These are phyloP conservation scores for Tetrapisispora namnaoensis DNA, from an alignment of 805 yeast species.

Conservation along the genomic window DNA sequence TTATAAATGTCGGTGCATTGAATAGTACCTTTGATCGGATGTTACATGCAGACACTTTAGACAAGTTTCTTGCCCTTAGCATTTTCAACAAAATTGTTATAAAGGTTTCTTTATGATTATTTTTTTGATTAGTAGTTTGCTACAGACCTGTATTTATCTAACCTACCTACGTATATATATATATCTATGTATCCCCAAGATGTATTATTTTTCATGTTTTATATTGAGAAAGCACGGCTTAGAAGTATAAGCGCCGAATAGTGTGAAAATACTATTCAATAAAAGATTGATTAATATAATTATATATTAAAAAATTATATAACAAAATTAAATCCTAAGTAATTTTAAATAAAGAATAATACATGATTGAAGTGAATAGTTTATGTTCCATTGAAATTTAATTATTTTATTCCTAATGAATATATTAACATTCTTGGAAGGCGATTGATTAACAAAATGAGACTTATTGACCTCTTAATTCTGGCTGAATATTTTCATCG, in stretches of 20 bases:
- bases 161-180: too few species aligned
- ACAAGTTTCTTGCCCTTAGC: neutral
- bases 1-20: neutral
- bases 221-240: too few species aligned
- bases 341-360: neutral
- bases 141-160: too few species aligned
- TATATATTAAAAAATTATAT: neutral
- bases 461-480: slow-evolving; percentile 25
- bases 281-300: neutral
- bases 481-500: slow-evolving; percentile 31
- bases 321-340: neutral
- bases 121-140: too few species aligned
- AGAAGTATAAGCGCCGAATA: too few species aligned
- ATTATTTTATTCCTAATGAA: neutral
- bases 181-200: too few species aligned
- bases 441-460: neutral
- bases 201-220: too few species aligned
- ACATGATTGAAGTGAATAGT: neutral
- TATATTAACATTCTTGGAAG: too few species aligned
- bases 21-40: neutral
- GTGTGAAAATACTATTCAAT: neutral
- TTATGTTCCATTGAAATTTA: neutral
- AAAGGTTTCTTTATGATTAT: too few species aligned
- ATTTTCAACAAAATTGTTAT: too few species aligned
- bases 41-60: neutral